phyloP scores from a whole-genome alignment of 345 rosid species.

The Syzygium aqueum region DNA sequence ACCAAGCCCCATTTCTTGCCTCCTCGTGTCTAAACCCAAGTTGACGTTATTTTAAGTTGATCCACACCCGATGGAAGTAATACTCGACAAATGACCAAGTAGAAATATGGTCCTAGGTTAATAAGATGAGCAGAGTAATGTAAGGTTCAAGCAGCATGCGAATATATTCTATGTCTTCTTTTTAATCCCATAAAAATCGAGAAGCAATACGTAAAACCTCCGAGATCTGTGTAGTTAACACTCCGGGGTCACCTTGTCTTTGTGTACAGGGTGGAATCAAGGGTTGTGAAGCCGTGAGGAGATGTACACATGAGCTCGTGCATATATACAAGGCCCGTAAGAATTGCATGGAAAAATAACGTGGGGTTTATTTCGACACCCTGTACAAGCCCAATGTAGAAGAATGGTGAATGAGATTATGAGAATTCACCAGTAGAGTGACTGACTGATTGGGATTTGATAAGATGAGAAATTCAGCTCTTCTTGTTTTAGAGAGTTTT shows the following conservation, averaged over 20 bases:
- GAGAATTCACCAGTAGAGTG: not conserved
- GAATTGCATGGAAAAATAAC: not conserved
- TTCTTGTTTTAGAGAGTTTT: not conserved
- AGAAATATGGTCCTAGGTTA: not conserved
- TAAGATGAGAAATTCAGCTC: not conserved
- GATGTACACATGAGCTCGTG: not conserved
- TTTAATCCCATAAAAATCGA: not conserved
- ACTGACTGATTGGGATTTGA: not conserved
- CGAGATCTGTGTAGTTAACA: not conserved
- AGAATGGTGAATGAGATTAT: not conserved
- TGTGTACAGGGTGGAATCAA: not conserved
- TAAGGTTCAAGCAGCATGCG: not conserved
- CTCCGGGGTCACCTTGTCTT: accelerated
- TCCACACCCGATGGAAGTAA: not conserved
- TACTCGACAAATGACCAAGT: not conserved
- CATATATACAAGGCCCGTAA: not conserved
- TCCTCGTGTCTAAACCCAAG: not conserved
- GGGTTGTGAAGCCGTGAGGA: not conserved
- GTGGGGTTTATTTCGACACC: not conserved
- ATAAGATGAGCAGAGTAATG: not conserved
- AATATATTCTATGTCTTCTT: not conserved
- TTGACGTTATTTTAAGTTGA: not conserved
- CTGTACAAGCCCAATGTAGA: not conserved
- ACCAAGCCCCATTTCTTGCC: not conserved
- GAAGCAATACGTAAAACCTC: not conserved